Evolutionary conservation across 192 early-diverging fungal genomes (phyloP).

Genomic region (Chytriomyces sp.): DNA sequence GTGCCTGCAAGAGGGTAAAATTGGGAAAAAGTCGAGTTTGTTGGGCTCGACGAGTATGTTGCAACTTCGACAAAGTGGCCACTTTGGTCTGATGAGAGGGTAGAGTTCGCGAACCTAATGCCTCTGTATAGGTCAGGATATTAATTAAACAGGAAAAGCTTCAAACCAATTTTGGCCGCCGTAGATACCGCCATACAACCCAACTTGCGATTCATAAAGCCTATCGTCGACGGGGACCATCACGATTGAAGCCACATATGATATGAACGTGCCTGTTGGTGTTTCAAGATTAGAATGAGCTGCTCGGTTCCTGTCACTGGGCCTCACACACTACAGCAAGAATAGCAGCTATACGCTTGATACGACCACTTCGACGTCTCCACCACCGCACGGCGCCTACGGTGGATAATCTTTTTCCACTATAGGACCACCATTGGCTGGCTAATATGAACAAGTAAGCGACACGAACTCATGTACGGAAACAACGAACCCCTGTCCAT

Average conservation of each 20-base stretch:
- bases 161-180: constrained; percentile 16
- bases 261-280: not conserved
- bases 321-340: constrained; percentile 24
- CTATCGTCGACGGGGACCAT: constrained; percentile 30
- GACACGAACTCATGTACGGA: not conserved
- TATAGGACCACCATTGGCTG: constrained; percentile 14
- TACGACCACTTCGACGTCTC: constrained; percentile 18
- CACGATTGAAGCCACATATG: constrained; percentile 14
- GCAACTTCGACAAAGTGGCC: not conserved
- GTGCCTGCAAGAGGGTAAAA: constrained; percentile 14
- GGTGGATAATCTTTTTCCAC: not conserved
- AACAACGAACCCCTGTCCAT: not conserved
- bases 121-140: not conserved
- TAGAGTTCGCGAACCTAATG: constrained; percentile 11
- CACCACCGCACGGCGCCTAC: constrained; percentile 29
- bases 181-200: constrained; percentile 29
- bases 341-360: constrained; percentile 15
- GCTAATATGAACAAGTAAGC: not conserved
- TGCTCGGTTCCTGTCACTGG: not conserved
- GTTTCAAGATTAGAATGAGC: not conserved
- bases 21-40: not conserved
- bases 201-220: constrained; percentile 27
- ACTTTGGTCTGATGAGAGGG: not conserved
- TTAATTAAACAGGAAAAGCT: not conserved
- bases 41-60: not conserved